Evolutionary conservation across 139 green algal genomes (phyloP).

Genomic region (Tetradesmus obliquus): DNA sequence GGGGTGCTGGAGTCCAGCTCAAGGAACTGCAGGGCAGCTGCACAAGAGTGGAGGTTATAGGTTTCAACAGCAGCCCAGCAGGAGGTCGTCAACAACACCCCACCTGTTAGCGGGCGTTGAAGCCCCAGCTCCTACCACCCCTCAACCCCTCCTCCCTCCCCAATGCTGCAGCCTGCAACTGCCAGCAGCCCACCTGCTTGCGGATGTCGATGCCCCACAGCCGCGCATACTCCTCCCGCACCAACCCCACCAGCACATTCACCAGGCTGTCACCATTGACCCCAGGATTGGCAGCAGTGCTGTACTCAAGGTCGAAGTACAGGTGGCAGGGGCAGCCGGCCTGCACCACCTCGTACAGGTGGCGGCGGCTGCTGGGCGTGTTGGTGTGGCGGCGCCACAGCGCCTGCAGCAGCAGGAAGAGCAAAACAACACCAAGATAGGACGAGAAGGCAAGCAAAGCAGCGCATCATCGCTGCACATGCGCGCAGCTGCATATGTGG

Average conservation of each 20-base stretch:
- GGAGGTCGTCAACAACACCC: too few species aligned
- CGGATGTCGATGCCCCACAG: background rate
- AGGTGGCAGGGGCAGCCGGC: constrained; percentile 83
- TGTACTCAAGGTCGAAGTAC: constrained; percentile 93
- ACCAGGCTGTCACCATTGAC: constrained; percentile 72
- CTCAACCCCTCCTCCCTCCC: background rate
- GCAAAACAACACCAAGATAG: background rate
- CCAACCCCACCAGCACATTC: constrained; percentile 62
- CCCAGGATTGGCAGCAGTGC: constrained; percentile 61
- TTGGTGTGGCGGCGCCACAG: constrained; percentile 20
- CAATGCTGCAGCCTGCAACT: background rate
- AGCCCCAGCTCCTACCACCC: background rate
- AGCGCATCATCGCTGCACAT: background rate
- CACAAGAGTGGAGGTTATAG: too few species aligned
- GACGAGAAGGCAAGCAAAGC: background rate
- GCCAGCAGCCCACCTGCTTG: background rate
- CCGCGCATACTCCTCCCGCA: constrained; percentile 15
- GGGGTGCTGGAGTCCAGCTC: constrained; percentile 81
- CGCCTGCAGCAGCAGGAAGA: constrained; percentile 5
- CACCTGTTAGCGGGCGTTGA: too few species aligned
- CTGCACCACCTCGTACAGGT: constrained; percentile 79
- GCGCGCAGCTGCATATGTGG: background rate
- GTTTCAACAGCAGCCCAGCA: too few species aligned
- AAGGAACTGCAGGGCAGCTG: constrained; percentile 60
- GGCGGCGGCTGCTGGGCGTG: constrained; percentile 2